These are phyloP conservation scores for Collariella sp. DNA, from an alignment of 495 filamentous ascomycete genomes.

Conservation along the genomic window DNA sequence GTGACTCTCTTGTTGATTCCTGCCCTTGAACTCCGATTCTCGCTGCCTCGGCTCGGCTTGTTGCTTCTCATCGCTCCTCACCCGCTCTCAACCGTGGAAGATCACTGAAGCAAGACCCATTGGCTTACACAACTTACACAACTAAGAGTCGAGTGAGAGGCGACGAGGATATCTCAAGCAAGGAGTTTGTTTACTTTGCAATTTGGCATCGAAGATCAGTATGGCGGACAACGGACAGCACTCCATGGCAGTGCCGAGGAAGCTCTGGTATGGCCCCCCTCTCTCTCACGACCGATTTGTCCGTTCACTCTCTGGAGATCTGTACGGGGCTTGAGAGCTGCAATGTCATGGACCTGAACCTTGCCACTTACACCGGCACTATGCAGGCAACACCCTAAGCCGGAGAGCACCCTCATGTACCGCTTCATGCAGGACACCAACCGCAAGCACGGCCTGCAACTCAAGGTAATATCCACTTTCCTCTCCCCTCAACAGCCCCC, in stretches of 20 bases:
- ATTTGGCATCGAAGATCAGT: neutral
- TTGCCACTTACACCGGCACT: neutral
- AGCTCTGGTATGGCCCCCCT: constrained; percentile 28
- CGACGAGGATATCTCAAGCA: neutral
- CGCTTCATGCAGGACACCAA: constrained; percentile 44
- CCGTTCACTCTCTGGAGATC: neutral
- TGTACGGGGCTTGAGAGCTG: neutral
- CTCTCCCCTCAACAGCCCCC: neutral
- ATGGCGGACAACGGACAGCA: constrained; percentile 1
- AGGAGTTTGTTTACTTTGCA: neutral
- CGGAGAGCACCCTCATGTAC: constrained; percentile 44
- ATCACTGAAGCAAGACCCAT: neutral
- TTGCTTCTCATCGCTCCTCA: neutral
- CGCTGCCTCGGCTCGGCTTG: neutral
- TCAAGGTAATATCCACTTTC: constrained; percentile 32
- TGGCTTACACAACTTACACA: no score
- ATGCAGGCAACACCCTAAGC: constrained; percentile 45
- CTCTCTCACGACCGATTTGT: constrained; percentile 6
- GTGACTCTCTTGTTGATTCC: neutral
- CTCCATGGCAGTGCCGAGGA: constrained; percentile 31
- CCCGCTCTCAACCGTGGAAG: neutral
- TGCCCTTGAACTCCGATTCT: neutral
- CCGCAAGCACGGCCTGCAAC: constrained; percentile 28
- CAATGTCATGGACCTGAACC: neutral
- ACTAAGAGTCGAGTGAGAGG: no score